These are phyloP conservation scores for Rubia tinctorum DNA, from an alignment of 305 asterid genomes.

Conservation along the genomic window DNA sequence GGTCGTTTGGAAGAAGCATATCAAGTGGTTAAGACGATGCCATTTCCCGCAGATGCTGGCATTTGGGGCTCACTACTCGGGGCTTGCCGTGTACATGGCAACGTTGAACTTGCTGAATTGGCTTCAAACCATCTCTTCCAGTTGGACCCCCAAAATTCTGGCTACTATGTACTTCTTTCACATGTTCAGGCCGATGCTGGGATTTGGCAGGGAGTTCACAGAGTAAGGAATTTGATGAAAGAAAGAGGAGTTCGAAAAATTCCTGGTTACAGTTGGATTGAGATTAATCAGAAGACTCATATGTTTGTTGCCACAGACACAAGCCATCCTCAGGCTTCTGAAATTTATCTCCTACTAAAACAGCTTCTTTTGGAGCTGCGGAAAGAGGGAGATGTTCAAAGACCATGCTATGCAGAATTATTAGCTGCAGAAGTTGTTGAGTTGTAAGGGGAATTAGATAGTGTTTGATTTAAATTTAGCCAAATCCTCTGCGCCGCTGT, in stretches of 20 bases:
- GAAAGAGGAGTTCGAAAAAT: slow-evolving; percentile 72
- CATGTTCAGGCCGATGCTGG: slow-evolving; percentile 72
- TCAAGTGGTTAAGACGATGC: slow-evolving; percentile 48
- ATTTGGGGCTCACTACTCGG: slow-evolving; percentile 89
- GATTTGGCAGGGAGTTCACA: slow-evolving; percentile 55
- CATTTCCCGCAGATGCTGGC: slow-evolving; percentile 75
- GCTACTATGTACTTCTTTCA: slow-evolving; percentile 72
- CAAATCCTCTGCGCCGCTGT: no score
- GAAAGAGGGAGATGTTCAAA: slow-evolving; percentile 47
- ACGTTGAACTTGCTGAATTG: slow-evolving; percentile 69
- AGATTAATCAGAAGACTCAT: slow-evolving; percentile 55
- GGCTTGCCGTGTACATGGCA: slow-evolving; percentile 71
- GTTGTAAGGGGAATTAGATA: neutral
- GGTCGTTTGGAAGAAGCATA: slow-evolving; percentile 60
- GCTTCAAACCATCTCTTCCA: slow-evolving; percentile 54
- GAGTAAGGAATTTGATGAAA: slow-evolving; percentile 63
- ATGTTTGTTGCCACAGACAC: slow-evolving; percentile 74
- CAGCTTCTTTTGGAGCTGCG: slow-evolving; percentile 59
- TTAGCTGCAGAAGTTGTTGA: slow-evolving; percentile 18
- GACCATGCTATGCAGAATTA: slow-evolving; percentile 11
- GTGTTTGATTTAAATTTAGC: no score
- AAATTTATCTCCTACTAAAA: slow-evolving; percentile 45
- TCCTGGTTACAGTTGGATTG: slow-evolving; percentile 84
- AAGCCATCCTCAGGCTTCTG: slow-evolving; percentile 53
- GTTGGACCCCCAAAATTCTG: slow-evolving; percentile 83